phyloP scores from a whole-genome alignment of 257 asterid species.

The Solanum tacnaense region DNA sequence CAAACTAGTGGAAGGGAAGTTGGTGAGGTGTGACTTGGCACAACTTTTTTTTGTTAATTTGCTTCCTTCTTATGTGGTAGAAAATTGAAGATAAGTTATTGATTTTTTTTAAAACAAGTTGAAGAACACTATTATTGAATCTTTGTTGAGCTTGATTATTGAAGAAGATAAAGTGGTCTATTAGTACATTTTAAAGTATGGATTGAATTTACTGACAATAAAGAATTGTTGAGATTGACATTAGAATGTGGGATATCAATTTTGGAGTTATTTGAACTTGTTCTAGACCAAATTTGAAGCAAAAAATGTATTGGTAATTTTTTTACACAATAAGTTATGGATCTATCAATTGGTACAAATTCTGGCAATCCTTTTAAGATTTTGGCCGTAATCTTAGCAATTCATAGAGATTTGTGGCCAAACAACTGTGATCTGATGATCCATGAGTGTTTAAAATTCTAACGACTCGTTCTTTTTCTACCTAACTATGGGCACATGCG shows the following conservation, averaged over 20 bases:
- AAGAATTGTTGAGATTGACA: neutral
- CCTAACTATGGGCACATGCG: neutral
- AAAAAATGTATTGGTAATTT: neutral
- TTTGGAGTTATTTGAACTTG: neutral
- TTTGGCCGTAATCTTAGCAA: no score
- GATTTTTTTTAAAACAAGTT: neutral
- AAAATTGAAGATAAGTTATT: neutral
- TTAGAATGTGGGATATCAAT: neutral
- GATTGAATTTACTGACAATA: neutral
- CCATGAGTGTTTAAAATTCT: neutral
- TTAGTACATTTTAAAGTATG: neutral
- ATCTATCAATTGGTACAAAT: no score
- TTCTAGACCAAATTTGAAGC: neutral
- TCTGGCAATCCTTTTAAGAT: neutral
- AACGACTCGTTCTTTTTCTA: neutral
- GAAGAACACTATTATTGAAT: neutral
- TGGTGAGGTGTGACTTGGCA: neutral
- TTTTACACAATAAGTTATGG: no score
- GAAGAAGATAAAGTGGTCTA: neutral
- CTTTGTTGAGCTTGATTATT: neutral
- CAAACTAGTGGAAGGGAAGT: neutral
- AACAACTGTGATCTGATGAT: neutral
- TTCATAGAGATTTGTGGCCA: neutral
- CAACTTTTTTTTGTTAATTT: neutral
- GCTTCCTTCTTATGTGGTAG: neutral